These are phyloP conservation scores for Globisporangium uncinulatum DNA, from an alignment of 352 stramenopile genomes.

Conservation along the genomic window DNA sequence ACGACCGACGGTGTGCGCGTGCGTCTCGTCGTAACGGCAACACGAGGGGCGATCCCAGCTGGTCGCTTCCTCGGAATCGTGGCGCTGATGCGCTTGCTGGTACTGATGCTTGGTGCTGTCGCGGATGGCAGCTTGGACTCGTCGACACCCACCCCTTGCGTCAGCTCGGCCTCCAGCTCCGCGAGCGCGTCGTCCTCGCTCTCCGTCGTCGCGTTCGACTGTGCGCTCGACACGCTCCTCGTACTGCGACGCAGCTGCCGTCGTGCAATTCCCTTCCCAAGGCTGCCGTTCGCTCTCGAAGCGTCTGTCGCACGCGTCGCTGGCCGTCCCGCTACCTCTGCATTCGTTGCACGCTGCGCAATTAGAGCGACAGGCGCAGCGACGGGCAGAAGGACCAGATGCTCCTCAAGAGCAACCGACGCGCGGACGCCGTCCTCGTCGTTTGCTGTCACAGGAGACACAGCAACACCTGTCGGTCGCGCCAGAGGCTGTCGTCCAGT, in stretches of 20 bases:
- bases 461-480: background rate
- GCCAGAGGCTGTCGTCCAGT: background rate
- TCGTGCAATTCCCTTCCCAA: background rate
- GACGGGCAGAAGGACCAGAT: constrained; percentile 6
- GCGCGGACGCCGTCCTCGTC: constrained; percentile 3
- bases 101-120: background rate
- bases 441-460: constrained; percentile 6
- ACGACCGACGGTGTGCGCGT: constrained; percentile 6
- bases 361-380: constrained; percentile 8
- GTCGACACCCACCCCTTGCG: background rate
- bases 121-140: constrained; percentile 1
- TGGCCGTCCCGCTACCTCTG: background rate
- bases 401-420: constrained; percentile 7
- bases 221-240: constrained; percentile 5
- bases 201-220: constrained; percentile 20
- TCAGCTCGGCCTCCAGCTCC: constrained; percentile 28
- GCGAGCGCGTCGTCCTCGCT: constrained; percentile 25
- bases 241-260: background rate
- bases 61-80: background rate
- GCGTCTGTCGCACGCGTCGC: background rate
- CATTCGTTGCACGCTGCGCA: constrained; percentile 1
- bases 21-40: background rate
- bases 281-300: background rate
- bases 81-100: background rate
- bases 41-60: constrained; percentile 6